These are phyloP conservation scores for Ophiostoma sp. DNA, from an alignment of 2,329 filamentous ascomycete genomes.

Conservation along the genomic window DNA sequence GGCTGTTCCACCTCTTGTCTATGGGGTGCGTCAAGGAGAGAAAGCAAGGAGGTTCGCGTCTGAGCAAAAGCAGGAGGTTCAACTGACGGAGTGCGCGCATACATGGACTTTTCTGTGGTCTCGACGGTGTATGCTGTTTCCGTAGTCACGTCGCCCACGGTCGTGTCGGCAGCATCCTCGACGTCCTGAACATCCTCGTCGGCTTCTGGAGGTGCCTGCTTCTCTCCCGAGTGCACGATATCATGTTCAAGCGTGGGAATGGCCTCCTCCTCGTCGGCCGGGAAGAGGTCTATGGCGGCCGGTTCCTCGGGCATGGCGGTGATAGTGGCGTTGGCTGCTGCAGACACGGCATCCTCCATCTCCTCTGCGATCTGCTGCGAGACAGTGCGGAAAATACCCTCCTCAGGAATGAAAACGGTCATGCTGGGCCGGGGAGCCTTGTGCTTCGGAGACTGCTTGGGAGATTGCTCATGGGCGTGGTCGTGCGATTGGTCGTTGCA, in stretches of 20 bases:
- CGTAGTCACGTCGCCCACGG: slow-evolving; percentile 31
- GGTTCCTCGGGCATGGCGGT: slow-evolving; percentile 27
- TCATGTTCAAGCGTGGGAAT: neutral
- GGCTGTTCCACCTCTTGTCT: slow-evolving; percentile 36
- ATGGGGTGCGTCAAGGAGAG: slow-evolving; percentile 54
- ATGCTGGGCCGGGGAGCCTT: slow-evolving; percentile 37
- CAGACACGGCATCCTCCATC: slow-evolving; percentile 33
- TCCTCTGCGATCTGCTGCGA: slow-evolving; percentile 49
- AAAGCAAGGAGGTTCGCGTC: slow-evolving; percentile 54
- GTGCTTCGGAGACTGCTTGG: slow-evolving; percentile 14
- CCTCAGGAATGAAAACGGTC: slow-evolving; percentile 55
- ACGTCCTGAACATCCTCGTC: slow-evolving; percentile 25
- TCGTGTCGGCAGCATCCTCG: slow-evolving; percentile 31
- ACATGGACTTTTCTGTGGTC: slow-evolving; percentile 37
- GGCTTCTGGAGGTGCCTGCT: neutral
- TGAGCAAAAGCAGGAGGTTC: slow-evolving; percentile 57
- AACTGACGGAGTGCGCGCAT: slow-evolving; percentile 60
- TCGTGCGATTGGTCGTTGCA: neutral
- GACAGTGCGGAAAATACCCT: slow-evolving; percentile 59
- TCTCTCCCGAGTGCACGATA: neutral
- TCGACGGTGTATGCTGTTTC: slow-evolving; percentile 19
- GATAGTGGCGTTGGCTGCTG: slow-evolving; percentile 30
- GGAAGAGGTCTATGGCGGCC: neutral
- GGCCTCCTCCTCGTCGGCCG: slow-evolving; percentile 23
- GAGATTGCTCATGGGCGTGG: neutral